Evolutionary conservation across 1,139 yeast genomes (phyloP), one percentile per base, ranked within the genome.

Genomic region (Wickerhamiella pararugosa): DNA sequence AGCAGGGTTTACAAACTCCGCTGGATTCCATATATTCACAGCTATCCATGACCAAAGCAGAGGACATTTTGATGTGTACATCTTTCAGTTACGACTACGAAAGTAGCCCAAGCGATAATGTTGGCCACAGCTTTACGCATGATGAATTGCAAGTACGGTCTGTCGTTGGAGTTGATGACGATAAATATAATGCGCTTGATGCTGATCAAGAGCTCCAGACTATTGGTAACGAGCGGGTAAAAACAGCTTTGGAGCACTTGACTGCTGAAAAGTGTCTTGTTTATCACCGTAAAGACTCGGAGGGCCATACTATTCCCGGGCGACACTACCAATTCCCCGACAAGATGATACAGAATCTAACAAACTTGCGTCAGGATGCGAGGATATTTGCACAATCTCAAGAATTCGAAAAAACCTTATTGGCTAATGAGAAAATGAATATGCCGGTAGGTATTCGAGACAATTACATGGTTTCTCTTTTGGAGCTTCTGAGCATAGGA

Each of bases 291-390:
- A 69, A 75, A 2, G 69, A 69, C 29, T 66, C 63, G 25, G 63
- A 70, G 0, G 36, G 28, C 8, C 25, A 33, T 10, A 63, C 69
- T 7, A 43, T 53, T 4, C 60, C 63, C 0, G 67, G 66, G 0
- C 50, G 67, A 25, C 70, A 73, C 45, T 79, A 77, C 50, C 58
- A 64, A 5, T 59, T 81, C 35, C 73, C 83, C 1, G 93, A 81
- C 27, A 69, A 64, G 46, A 67, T 78, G 30, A 35, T 25, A 37
- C 43, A 7, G 10, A 35, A 8, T 28, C 45, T n/a, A 39, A 47
- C 15, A 36, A 42, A 29, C 32, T 47, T 4, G 46, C 28, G 29
- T 36, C 34, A 30, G 11, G 33, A 39, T 9, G 27, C 25, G 1
- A 40, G 32, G 2, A n/a, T 43, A 1, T 45, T 47, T 4, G 8